Percentiles rank a stretch among this genome's conserved stretches.
Conservation (phyloP, 1,284 basidiomycete species). For the Sphaerobolus stellatus region DNA sequence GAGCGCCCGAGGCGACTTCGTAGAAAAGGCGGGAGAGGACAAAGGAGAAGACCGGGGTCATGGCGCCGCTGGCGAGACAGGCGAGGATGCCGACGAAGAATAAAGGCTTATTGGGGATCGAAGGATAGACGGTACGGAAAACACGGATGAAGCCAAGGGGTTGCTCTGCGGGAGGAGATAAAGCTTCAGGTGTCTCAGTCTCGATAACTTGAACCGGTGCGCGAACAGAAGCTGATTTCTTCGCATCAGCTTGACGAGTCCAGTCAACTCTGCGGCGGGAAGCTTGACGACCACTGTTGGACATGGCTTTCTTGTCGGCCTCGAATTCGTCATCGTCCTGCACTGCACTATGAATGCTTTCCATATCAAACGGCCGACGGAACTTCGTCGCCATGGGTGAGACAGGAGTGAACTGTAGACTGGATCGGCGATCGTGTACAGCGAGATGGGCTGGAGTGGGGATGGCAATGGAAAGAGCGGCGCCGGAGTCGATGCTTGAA, state of each 20-base stretch:
- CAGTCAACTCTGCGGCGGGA: conserved; percentile 27
- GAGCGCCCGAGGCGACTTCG: conserved; percentile 71
- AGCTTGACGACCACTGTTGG: conserved; percentile 36
- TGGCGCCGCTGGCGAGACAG: conserved; percentile 71
- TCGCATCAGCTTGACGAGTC: conserved; percentile 1
- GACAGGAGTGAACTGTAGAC: conserved; percentile 63
- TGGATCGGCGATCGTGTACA: conserved; percentile 41
- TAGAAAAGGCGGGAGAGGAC: conserved; percentile 82
- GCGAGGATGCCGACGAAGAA: conserved; percentile 67
- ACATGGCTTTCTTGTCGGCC: conserved; percentile 42
- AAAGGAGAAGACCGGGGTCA: conserved; percentile 91
- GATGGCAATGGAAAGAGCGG: no score
- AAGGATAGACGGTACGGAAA: conserved; percentile 63
- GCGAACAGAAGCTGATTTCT: conserved; percentile 23
- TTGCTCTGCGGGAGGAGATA: conserved; percentile 16
- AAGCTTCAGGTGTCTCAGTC: conserved; percentile 15
- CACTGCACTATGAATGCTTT: conserved; percentile 15
- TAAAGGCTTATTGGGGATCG: conserved; percentile 72
- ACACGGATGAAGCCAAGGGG: conserved; percentile 46
- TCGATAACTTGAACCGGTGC: conserved; percentile 37
- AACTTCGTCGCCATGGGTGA: conserved; percentile 41
- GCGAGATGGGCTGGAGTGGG: conserved; percentile 29
- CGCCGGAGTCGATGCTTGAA: conserved; percentile 39
- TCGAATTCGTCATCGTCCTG: conserved; percentile 44
- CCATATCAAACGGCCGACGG: not conserved